A percentile compares a stretch with the other conserved stretches of the same genome.
These are phyloP conservation scores for Fusarium stilboides DNA, from an alignment of 2,329 filamentous ascomycete species.

Conservation along the genomic window DNA sequence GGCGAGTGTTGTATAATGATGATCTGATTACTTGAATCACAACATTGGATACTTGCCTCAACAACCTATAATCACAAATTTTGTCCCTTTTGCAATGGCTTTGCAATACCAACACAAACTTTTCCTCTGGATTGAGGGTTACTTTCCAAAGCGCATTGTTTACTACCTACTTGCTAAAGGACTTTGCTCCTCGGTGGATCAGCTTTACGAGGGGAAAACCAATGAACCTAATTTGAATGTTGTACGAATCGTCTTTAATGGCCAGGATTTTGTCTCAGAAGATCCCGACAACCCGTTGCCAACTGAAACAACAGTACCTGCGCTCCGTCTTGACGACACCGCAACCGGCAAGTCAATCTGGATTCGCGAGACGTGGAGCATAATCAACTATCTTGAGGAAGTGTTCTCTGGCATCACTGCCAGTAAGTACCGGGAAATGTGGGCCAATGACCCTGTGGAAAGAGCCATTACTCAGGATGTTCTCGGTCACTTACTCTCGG, in stretches of 20 bases:
- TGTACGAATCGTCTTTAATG: background rate
- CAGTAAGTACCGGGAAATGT: background rate
- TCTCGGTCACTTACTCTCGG: background rate
- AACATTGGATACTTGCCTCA: too few species aligned
- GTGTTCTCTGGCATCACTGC: fast-evolving
- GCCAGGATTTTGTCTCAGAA: background rate
- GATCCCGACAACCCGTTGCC: background rate
- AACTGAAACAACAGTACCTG: background rate
- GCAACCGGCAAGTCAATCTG: background rate
- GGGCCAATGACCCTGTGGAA: background rate
- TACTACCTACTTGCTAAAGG: conserved; percentile 10
- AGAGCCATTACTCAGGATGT: background rate
- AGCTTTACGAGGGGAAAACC: background rate
- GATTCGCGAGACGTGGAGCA: conserved; percentile 3
- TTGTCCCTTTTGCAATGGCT: background rate
- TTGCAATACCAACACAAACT: background rate
- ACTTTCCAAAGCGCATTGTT: conserved; percentile 2
- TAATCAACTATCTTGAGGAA: background rate
- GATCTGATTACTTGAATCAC: too few species aligned
- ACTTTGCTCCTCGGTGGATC: background rate
- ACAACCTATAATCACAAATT: too few species aligned
- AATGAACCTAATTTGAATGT: background rate
- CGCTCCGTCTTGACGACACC: background rate
- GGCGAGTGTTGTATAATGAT: too few species aligned
- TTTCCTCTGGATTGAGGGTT: conserved; percentile 11